Percentiles rank a stretch among this genome's conserved stretches.
Evolutionary conservation across 139 green algal genomes (phyloP).

Genomic region (Chlamydomonas sphaeroides): DNA sequence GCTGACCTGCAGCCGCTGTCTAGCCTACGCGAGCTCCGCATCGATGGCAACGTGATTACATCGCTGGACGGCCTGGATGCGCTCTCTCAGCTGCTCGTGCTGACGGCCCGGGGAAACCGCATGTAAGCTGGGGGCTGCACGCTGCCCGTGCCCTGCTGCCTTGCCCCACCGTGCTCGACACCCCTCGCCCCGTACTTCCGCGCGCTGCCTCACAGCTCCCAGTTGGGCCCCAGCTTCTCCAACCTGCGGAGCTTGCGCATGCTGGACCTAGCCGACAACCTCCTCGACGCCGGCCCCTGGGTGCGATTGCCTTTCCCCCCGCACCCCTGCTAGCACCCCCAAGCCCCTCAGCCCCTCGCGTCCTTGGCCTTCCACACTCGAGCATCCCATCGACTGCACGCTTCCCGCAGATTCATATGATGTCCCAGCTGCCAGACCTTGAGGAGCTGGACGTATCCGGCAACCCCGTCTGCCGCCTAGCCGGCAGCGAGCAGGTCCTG

Average conservation of each 20-base stretch:
- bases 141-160: too few species aligned
- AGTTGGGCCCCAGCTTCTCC: neutral
- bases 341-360: too few species aligned
- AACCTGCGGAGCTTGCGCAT: neutral
- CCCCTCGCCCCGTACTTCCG: too few species aligned
- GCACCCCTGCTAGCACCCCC: too few species aligned
- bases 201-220: neutral
- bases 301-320: too few species aligned
- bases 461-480: constrained; percentile 3
- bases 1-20: neutral
- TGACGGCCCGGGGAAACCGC: too few species aligned
- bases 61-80: neutral
- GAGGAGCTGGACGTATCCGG: constrained; percentile 9
- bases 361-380: too few species aligned
- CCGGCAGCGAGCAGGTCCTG: constrained; percentile 12
- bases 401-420: neutral
- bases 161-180: too few species aligned
- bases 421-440: neutral
- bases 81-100: too few species aligned
- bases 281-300: neutral
- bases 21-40: neutral
- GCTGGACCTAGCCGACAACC: constrained; percentile 23
- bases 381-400: too few species aligned
- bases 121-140: too few species aligned
- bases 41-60: neutral